phyloP scores from a whole-genome alignment of 2,329 filamentous ascomycete genomes.

The Microdochium bolleyi region DNA sequence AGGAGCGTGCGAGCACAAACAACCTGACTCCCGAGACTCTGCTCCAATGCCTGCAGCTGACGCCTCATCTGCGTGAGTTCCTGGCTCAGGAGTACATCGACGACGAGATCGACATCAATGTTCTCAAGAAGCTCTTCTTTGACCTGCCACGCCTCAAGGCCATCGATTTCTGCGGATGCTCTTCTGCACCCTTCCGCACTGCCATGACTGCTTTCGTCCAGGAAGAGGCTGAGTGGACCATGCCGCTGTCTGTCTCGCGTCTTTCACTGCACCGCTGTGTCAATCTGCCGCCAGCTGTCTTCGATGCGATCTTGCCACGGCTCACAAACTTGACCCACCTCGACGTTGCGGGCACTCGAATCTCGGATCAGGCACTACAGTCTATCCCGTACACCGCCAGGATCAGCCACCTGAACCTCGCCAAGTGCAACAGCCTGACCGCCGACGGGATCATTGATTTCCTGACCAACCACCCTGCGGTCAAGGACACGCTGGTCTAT shows the following conservation, averaged over 20 bases:
- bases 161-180: conserved; percentile 72
- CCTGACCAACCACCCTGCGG: conserved; percentile 62
- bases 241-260: conserved; percentile 51
- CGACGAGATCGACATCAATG: conserved; percentile 60
- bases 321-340: conserved; percentile 64
- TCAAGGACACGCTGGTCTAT: conserved; percentile 54
- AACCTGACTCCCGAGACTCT: conserved; percentile 71
- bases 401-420: conserved; percentile 71
- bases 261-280: conserved; percentile 74
- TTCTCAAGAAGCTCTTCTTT: conserved; percentile 64
- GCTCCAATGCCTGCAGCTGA: conserved; percentile 60
- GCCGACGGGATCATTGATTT: conserved; percentile 63
- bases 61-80: conserved; percentile 69
- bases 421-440: conserved; percentile 64
- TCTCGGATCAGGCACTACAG: conserved; percentile 63
- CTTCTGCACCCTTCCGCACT: conserved; percentile 57
- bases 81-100: conserved; percentile 76
- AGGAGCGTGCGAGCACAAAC: conserved; percentile 65
- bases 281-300: conserved; percentile 57
- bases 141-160: conserved; percentile 57
- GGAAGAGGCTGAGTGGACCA: conserved; percentile 39
- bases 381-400: conserved; percentile 64
- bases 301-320: conserved; percentile 65
- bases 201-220: conserved; percentile 49
- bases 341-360: conserved; percentile 69